Evolutionary conservation across 2,329 filamentous ascomycete species (phyloP), one percentile per base, ranked within the genome.

Genomic region (Colletotrichum sojae): DNA sequence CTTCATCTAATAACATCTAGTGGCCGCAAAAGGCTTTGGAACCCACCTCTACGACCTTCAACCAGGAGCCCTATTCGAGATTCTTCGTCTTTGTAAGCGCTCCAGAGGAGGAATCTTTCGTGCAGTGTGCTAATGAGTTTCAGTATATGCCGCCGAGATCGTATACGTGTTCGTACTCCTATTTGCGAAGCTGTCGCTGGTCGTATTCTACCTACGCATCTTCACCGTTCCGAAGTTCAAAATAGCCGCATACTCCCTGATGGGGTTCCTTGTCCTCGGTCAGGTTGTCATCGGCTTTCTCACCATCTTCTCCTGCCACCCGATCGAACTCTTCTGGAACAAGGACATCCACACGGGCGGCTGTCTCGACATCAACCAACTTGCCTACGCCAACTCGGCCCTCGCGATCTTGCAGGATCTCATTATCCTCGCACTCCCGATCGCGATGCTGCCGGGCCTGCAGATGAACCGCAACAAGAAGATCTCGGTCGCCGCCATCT

Each of bases 381-480:
- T 89, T 16, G 85, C 84, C 5, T 87, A 88, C 66, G 76, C 85
- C 1, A 87, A 88, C 74, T 87, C 85, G 67, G 82, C 79, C 1
- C 78, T 83, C 15, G 85, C 83, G 36, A 83, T 85, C 48, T 73
- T 84, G 27, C 84, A 82, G 46, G 87, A 89, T 73, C 83, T 88
- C 54, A 83, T 82, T 0, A 81, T 88, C 59, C 85, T 85, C 6
- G 75, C 88, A 8, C 74, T 89, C 5, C 87, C 87, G 0, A 82
- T 87, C 9, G 84, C 85, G 62, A 79, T 91, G 12, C 81, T 91
- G 1, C 85, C 82, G 78, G 82, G 83, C 31, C 75, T 90, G 27
- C 83, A 89, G 63, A 89, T 91, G 84, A 83, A 83, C 53, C 72
- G 70, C 4, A 82, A 80, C 67, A 85, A 83, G 4, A 91, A 90